phyloP scores from a whole-genome alignment of 495 filamentous ascomycete genomes.

The Penicillium crystallinum region DNA sequence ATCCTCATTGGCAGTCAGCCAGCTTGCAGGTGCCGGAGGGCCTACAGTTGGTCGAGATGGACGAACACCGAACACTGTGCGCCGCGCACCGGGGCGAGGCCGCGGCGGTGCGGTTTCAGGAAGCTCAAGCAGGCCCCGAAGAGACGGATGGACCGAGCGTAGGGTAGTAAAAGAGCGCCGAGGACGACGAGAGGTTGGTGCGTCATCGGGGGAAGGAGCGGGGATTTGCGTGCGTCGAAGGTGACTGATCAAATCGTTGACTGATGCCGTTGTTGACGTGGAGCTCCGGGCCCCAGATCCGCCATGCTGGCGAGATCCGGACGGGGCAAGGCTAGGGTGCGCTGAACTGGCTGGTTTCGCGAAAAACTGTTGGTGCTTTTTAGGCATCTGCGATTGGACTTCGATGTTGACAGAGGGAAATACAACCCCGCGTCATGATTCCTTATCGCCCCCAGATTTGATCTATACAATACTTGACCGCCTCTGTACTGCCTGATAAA shows the following conservation, averaged over 20 bases:
- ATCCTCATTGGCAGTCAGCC: constrained; percentile 45
- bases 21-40: constrained; percentile 67
- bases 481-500: not conserved
- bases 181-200: constrained; percentile 8
- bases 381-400: constrained; percentile 36
- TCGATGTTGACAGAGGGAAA: constrained; percentile 2
- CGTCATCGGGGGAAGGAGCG: constrained; percentile 12
- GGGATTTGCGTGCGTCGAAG: constrained; percentile 43
- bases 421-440: constrained; percentile 5
- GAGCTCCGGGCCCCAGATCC: constrained; percentile 19
- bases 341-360: constrained; percentile 33
- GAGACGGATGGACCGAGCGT: constrained; percentile 49
- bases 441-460: constrained; percentile 14
- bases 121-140: constrained; percentile 59
- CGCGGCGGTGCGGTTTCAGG: constrained; percentile 64
- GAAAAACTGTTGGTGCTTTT: constrained; percentile 38
- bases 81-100: constrained; percentile 50
- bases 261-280: constrained; percentile 26
- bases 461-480: not conserved
- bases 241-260: constrained; percentile 46
- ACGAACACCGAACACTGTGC: constrained; percentile 33
- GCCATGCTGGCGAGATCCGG: constrained; percentile 27
- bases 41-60: constrained; percentile 53
- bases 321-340: constrained; percentile 36
- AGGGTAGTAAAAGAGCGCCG: constrained; percentile 15